A percentile compares a stretch with the other conserved stretches of the same genome.
phyloP scores from a whole-genome alignment of 495 filamentous ascomycete species.

The Hypoxylon lienhwacheense region DNA sequence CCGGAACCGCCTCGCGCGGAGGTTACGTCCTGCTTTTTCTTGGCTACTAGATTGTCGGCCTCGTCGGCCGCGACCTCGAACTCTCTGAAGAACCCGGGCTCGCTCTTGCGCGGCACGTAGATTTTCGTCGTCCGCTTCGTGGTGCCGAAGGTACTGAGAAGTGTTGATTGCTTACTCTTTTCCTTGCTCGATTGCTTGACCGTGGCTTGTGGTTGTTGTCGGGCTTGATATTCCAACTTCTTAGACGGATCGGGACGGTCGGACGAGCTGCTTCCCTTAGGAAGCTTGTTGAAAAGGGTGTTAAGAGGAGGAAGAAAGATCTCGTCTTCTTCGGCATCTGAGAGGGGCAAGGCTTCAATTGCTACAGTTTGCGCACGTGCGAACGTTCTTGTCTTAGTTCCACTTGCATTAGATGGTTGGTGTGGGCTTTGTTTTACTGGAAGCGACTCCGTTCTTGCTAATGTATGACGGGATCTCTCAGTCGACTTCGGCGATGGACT shows the following conservation, averaged over 20 bases:
- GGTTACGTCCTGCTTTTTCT: background rate
- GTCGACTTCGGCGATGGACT: constrained; percentile 26
- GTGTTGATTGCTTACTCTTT: constrained; percentile 18
- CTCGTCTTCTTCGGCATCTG: constrained; percentile 36
- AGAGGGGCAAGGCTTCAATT: constrained; percentile 42
- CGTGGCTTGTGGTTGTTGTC: background rate
- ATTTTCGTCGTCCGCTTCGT: constrained; percentile 30
- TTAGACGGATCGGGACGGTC: background rate
- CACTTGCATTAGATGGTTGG: constrained; percentile 6
- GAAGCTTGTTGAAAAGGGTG: constrained; percentile 12
- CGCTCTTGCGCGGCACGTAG: constrained; percentile 37
- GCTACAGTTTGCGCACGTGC: constrained; percentile 51
- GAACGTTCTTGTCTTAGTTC: constrained; percentile 28
- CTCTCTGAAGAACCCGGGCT: constrained; percentile 39
- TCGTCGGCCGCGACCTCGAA: constrained; percentile 40
- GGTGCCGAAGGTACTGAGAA: constrained; percentile 12
- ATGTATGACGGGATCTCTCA: constrained; percentile 24
- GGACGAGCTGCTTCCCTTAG: background rate
- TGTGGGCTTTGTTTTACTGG: constrained; percentile 10
- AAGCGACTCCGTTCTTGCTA: constrained; percentile 34
- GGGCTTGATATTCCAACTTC: background rate
- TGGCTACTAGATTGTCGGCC: constrained; percentile 16
- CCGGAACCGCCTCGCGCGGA: background rate
- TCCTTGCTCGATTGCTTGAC: background rate
- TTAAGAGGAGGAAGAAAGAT: constrained; percentile 32